phyloP scores from a whole-genome alignment of 768 basidiomycete genomes.

The Atractiella rhizophila region DNA sequence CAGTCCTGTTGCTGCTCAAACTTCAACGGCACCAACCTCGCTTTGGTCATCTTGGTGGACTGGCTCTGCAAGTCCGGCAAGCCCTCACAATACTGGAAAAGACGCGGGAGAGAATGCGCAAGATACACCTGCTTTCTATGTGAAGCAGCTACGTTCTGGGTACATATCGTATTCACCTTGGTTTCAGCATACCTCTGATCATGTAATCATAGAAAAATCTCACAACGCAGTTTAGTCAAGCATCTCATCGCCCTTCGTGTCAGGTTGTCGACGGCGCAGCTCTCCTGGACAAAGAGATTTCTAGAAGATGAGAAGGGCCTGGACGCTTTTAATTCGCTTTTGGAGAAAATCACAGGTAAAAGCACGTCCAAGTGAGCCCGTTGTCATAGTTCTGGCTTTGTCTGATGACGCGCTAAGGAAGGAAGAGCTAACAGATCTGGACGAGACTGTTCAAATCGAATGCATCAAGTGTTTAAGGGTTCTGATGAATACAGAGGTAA shows the following conservation, averaged over 20 bases:
- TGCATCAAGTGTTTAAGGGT: conserved; percentile 54
- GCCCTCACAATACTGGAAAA: not conserved
- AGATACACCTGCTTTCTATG: conserved; percentile 33
- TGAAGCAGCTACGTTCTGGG: conserved; percentile 33
- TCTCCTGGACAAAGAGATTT: conserved; percentile 57
- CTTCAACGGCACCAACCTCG: conserved; percentile 21
- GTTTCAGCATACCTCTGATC: not conserved
- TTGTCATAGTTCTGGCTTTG: not conserved
- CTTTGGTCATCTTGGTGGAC: conserved; percentile 11
- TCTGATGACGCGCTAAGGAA: not conserved
- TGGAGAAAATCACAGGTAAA: conserved; percentile 40
- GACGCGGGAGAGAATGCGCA: conserved; percentile 2
- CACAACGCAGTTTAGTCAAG: conserved; percentile 41
- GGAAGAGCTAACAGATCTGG: conserved; percentile 32
- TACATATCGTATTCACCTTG: not conserved
- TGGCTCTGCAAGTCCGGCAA: conserved; percentile 8
- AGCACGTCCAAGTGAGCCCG: conserved; percentile 32
- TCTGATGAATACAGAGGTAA: conserved; percentile 59
- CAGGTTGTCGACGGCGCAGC: conserved; percentile 54
- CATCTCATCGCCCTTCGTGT: conserved; percentile 60
- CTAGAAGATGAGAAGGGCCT: conserved; percentile 40
- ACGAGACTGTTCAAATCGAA: conserved; percentile 44
- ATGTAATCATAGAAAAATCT: conserved; percentile 22
- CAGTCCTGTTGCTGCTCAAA: conserved; percentile 34
- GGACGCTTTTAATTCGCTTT: conserved; percentile 32